Base-by-base conservation (phyloP, 371 early-diverging fungal genomes). In the Sporodiniella umbellata region DNA sequence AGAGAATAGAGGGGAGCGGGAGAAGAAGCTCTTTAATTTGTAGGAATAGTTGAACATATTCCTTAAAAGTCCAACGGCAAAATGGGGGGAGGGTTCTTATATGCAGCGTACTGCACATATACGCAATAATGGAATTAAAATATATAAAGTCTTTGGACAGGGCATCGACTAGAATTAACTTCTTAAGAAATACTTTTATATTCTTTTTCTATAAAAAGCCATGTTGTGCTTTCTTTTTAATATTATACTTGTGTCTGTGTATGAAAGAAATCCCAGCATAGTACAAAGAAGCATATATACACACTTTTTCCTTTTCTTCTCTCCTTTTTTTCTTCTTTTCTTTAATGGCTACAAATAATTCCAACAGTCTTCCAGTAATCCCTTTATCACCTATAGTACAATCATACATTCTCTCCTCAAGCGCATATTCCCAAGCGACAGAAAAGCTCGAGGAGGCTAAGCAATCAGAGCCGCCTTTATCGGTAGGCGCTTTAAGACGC, bases 331-430 rank as follows among this genome's bases (percentile, higher is more conserved):
- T 31, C 12, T 10, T 10, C 12, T 31, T 31, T 31, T 30, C 11
- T 30, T 31, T 31, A 12, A 31, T 31, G 31, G 31, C 7, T 10
- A 31, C 31, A 12, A 46, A 19, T 28, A 35, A 35, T 40, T 49
- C 31, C 26, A 53, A 28, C 24, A 51, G 54, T 17, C 54, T 62
- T 42, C 62, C 62, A 19, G 45, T 57, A 7, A 53, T 62, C n/a
- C 62, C 62, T 5, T 46, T 62, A 10, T 62, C 62, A 22, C 57
- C 62, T 48, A 53, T 62, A 15, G 51, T 54, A 10, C 57, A 57
- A 42, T 53, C 57, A 10, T 62, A 49, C 33, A 51, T 57, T 24
- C 48, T 62, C n/a, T 42, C 51, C 23, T 45, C 46, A 6, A 62
- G 53, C 51, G 62, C 57, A 10, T 51, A 53, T 28, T 45, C 54